These are phyloP conservation scores for Ophiocordyceps robertsii DNA, from an alignment of 2,329 filamentous ascomycete species.

Conservation along the genomic window DNA sequence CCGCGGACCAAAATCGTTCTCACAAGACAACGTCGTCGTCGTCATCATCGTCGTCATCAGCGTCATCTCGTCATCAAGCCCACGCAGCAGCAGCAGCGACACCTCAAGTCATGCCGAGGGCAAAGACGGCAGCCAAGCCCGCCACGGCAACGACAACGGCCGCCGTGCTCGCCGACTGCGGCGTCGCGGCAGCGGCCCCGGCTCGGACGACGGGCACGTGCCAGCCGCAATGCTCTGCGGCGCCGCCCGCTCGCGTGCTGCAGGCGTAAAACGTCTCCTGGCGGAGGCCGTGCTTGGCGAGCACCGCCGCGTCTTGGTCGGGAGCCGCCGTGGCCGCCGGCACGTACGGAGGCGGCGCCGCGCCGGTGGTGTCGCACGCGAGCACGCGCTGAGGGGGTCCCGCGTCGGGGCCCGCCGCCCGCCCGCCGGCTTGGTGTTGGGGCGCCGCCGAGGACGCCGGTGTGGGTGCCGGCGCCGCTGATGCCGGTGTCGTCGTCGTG, in stretches of 20 bases:
- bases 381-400: no score
- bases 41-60: no score
- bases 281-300: slow-evolving; percentile 16
- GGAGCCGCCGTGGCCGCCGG: slow-evolving; percentile 19
- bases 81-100: no score
- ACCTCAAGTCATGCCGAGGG: slow-evolving; percentile 11
- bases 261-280: slow-evolving; percentile 22
- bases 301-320: slow-evolving; percentile 12
- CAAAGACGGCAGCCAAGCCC: slow-evolving; percentile 12
- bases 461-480: neutral
- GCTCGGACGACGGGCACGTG: slow-evolving; percentile 17
- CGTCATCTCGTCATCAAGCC: no score
- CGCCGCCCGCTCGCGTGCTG: slow-evolving; percentile 13
- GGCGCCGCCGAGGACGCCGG: neutral
- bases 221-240: slow-evolving; percentile 21
- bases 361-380: no score
- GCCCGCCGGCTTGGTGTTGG: no score
- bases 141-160: slow-evolving; percentile 8
- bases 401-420: no score
- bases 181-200: slow-evolving; percentile 9
- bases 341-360: slow-evolving; percentile 10
- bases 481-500: no score
- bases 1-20: no score
- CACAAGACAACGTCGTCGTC: no score
- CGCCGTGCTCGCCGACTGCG: slow-evolving; percentile 7